Evolutionary conservation across 129 eudicot genomes (phyloP).

Genomic region (Lactuca saligna): DNA sequence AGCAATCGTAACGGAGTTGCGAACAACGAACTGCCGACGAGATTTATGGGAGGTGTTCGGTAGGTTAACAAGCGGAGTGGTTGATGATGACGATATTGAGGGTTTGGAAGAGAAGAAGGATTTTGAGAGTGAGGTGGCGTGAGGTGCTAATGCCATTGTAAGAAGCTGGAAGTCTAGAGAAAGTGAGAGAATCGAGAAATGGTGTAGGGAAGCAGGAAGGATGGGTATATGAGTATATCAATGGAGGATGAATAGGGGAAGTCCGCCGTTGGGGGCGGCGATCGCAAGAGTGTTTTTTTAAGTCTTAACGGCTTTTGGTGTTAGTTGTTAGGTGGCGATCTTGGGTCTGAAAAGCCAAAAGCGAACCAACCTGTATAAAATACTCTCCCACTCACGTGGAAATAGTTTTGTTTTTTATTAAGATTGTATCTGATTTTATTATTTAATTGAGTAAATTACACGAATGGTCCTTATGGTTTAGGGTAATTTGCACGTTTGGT

Average conservation of each 20-base stretch:
- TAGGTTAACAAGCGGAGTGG: constrained; percentile 19
- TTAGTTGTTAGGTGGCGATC: constrained; percentile 22
- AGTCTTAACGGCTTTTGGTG: constrained; percentile 24
- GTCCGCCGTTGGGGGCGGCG: constrained; percentile 40
- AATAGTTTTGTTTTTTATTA: background rate
- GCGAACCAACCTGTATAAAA: background rate
- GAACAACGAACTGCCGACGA: constrained; percentile 33
- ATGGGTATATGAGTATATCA: constrained; percentile 5
- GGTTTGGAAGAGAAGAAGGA: constrained; percentile 57
- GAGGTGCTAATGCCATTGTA: constrained; percentile 57
- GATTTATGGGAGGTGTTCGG: constrained; percentile 27
- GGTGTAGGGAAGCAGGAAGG: background rate
- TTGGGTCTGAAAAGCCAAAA: constrained; percentile 32
- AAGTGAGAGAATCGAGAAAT: constrained; percentile 4
- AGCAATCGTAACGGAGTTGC: constrained; percentile 51
- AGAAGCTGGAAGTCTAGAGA: background rate
- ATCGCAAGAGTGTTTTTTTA: constrained; percentile 17
- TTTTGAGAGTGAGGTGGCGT: constrained; percentile 46
- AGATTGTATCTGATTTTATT: too few species aligned
- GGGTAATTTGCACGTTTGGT: too few species aligned
- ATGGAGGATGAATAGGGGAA: constrained; percentile 24
- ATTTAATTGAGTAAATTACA: too few species aligned
- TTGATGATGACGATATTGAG: constrained; percentile 34
- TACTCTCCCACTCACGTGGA: constrained; percentile 1
- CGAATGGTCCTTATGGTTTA: too few species aligned